Percentiles rank a stretch among this genome's conserved stretches.
Evolutionary conservation across 2,329 filamentous ascomycete genomes (phyloP).

Genomic region (Fusarium sp.): DNA sequence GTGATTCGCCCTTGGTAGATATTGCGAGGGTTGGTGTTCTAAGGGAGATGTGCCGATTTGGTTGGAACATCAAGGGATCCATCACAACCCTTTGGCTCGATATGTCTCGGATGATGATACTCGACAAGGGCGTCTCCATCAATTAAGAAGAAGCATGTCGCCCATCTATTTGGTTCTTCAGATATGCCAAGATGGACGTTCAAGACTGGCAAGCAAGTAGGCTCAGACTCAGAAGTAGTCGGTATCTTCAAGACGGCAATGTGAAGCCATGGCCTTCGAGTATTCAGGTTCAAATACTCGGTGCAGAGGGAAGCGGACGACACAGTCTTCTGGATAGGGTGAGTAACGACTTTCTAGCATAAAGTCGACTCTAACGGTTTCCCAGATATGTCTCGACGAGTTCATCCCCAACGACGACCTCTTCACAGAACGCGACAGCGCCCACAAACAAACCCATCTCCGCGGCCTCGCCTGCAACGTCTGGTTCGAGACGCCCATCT

Average conservation of each 20-base stretch:
- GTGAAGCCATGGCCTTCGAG: conserved; percentile 29
- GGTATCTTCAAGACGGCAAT: conserved; percentile 22
- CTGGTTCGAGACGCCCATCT: conserved; percentile 20
- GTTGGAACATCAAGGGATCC: neutral
- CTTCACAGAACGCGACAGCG: conserved; percentile 4
- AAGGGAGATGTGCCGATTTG: neutral
- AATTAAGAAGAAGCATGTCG: neutral
- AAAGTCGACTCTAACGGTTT: neutral
- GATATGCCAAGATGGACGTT: conserved; percentile 22
- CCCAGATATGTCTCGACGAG: conserved; percentile 16
- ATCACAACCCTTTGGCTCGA: neutral
- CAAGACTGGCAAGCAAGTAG: conserved; percentile 33
- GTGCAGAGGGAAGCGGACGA: conserved; percentile 22
- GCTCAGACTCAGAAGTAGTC: conserved; percentile 26
- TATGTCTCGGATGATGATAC: neutral
- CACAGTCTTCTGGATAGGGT: conserved; percentile 26
- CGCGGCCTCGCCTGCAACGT: conserved; percentile 24
- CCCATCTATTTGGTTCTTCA: neutral
- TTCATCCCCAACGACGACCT: conserved; percentile 6
- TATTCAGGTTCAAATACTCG: conserved; percentile 32
- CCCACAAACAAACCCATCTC: conserved; percentile 9
- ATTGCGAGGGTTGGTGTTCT: neutral
- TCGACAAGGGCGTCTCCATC: neutral
- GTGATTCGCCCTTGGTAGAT: neutral
- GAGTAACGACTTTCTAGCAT: neutral